phyloP scores from a whole-genome alignment of 352 stramenopile genomes.

The Globisporangium abappressorium region DNA sequence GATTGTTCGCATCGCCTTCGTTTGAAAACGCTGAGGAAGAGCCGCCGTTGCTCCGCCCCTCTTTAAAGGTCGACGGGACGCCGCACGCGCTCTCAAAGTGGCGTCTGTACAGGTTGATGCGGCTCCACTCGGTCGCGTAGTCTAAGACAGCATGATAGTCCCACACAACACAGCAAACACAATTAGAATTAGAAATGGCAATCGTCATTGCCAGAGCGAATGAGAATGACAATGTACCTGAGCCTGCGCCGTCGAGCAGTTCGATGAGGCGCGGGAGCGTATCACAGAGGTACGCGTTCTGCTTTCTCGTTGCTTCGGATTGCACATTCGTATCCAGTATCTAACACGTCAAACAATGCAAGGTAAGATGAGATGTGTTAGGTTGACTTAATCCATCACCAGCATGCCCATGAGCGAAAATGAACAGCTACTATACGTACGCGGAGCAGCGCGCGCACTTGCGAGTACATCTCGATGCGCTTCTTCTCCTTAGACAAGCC shows the following conservation, averaged over 20 bases:
- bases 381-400: background rate
- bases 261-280: slow-evolving; percentile 64
- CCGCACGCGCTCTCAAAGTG: slow-evolving; percentile 79
- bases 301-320: slow-evolving; percentile 56
- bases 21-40: background rate
- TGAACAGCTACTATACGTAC: slow-evolving; percentile 23
- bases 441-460: slow-evolving; percentile 69
- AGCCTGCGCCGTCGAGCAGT: slow-evolving; percentile 55
- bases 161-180: background rate
- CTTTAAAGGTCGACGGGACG: slow-evolving; percentile 47
- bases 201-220: background rate
- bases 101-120: slow-evolving; percentile 71
- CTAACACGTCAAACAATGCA: slow-evolving; percentile 17
- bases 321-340: slow-evolving; percentile 74
- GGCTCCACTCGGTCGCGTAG: slow-evolving; percentile 67
- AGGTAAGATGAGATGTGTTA: background rate
- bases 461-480: slow-evolving; percentile 66
- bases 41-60: slow-evolving; percentile 17
- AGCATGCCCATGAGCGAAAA: background rate
- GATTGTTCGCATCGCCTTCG: slow-evolving; percentile 3
- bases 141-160: slow-evolving; percentile 26
- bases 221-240: slow-evolving; percentile 31
- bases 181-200: background rate
- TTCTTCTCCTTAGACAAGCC: slow-evolving; percentile 58
- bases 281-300: slow-evolving; percentile 62